Conservation (phyloP, 345 rosid species). For the Murraya koenigii region DNA sequence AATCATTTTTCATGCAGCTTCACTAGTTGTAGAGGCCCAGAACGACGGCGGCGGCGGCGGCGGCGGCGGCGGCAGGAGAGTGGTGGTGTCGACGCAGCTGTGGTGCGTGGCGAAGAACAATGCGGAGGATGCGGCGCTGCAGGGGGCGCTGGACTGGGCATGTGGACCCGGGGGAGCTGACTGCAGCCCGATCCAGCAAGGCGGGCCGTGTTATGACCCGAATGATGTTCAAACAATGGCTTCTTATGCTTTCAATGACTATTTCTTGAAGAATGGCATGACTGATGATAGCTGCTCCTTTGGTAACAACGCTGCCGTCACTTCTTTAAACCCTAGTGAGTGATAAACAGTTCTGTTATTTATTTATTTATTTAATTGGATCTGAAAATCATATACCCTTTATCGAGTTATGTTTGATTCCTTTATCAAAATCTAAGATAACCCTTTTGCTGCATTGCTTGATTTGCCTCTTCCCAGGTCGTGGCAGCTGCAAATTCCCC, state of each 20-base stretch:
- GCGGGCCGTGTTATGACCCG: constrained; percentile 65
- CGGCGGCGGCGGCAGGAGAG: constrained; percentile 18
- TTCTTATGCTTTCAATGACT: constrained; percentile 76
- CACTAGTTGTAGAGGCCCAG: constrained; percentile 15
- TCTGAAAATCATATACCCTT: background rate
- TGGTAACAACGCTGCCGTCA: constrained; percentile 67
- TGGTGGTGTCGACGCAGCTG: constrained; percentile 42
- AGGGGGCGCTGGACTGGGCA: constrained; percentile 75
- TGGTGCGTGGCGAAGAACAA: constrained; percentile 96
- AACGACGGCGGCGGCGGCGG: constrained; percentile 19
- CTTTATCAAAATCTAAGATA: background rate
- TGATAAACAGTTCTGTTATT: background rate
- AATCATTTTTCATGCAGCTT: constrained; percentile 2
- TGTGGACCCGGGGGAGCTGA: constrained; percentile 69
- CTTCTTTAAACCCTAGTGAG: constrained; percentile 76
- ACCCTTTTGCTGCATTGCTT: background rate
- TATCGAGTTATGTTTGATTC: background rate
- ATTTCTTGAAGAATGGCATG: constrained; percentile 64
- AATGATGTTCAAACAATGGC: constrained; percentile 57
- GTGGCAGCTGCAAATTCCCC: constrained; percentile 62
- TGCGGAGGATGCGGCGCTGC: constrained; percentile 67
- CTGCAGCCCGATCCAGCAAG: constrained; percentile 60
- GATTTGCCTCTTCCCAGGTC: constrained; percentile 59
- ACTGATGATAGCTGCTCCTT: constrained; percentile 73
- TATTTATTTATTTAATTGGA: background rate